phyloP scores from a whole-genome alignment of 2,329 filamentous ascomycete genomes.

The Fusarium sp. region DNA sequence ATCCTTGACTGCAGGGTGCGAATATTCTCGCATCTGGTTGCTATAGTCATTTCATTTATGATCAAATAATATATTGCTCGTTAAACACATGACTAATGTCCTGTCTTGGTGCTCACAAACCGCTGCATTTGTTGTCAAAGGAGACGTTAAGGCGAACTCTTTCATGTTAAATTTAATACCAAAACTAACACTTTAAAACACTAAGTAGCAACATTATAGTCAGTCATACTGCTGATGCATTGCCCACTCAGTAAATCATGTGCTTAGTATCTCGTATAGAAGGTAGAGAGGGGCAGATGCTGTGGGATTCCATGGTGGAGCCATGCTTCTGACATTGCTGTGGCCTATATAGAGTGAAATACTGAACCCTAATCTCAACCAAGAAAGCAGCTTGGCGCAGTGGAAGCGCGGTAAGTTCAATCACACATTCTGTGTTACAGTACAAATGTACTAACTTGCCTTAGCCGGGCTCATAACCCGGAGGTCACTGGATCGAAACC shows the following conservation, averaged over 20 bases:
- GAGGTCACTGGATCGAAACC: constrained; percentile 20
- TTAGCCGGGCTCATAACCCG: constrained; percentile 18
- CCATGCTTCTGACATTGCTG: neutral
- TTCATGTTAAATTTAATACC: too few relatives aligned
- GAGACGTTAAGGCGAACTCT: too few relatives aligned
- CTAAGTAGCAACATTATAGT: too few relatives aligned
- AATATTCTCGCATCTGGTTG: neutral
- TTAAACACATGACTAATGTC: neutral
- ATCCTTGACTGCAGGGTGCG: neutral
- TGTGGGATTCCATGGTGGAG: too few relatives aligned
- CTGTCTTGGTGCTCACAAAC: neutral
- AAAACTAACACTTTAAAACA: too few relatives aligned
- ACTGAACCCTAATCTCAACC: neutral
- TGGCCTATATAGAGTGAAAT: neutral
- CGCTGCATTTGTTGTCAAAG: too few relatives aligned
- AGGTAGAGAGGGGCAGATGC: too few relatives aligned
- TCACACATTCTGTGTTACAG: neutral
- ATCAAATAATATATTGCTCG: neutral
- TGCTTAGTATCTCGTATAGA: too few relatives aligned
- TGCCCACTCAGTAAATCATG: too few relatives aligned
- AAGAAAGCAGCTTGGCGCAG: constrained; percentile 21
- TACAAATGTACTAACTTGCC: constrained; percentile 11
- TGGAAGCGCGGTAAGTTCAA: constrained; percentile 18
- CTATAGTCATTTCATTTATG: neutral
- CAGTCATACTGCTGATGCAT: too few relatives aligned